Conservation (phyloP, 164 flowering plant species). For the Litsea cubeba region DNA sequence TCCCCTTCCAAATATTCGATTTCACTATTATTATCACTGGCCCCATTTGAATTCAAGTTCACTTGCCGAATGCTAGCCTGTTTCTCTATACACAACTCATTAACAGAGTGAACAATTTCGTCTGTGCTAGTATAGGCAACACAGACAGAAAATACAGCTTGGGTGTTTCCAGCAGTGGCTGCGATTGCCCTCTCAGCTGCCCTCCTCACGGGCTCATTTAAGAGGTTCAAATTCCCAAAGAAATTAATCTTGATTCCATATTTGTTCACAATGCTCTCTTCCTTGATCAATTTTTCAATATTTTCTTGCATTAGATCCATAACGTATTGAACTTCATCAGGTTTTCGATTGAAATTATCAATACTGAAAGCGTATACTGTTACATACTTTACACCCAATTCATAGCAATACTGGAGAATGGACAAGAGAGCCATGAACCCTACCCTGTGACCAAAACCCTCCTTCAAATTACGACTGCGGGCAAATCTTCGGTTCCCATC, state of each 20-base stretch:
- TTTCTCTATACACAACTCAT: conserved; percentile 37
- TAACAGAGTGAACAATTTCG: conserved; percentile 62
- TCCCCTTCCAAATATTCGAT: not conserved
- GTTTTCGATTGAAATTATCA: conserved; percentile 64
- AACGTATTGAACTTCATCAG: conserved; percentile 52
- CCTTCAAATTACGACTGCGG: conserved; percentile 29
- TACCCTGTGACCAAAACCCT: conserved; percentile 42
- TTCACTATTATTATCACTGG: not conserved
- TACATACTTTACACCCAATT: conserved; percentile 62
- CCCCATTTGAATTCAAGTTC: not conserved
- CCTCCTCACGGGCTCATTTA: conserved; percentile 42
- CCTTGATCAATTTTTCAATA: conserved; percentile 47
- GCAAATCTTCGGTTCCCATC: conserved; percentile 74
- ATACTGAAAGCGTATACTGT: conserved; percentile 79
- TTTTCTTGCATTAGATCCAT: conserved; percentile 73
- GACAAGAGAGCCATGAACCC: conserved; percentile 46
- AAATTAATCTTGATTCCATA: conserved; percentile 56
- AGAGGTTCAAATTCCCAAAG: conserved; percentile 55
- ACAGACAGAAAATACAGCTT: conserved; percentile 46
- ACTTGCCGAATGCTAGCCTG: conserved; percentile 9
- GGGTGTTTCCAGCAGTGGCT: conserved; percentile 46
- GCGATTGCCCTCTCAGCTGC: conserved; percentile 67
- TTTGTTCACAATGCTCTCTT: conserved; percentile 46
- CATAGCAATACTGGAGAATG: conserved; percentile 60
- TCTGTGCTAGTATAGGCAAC: conserved; percentile 65